Evolutionary conservation across 176 grass and related monocot genomes (phyloP).

Genomic region (Oryza coarctata): DNA sequence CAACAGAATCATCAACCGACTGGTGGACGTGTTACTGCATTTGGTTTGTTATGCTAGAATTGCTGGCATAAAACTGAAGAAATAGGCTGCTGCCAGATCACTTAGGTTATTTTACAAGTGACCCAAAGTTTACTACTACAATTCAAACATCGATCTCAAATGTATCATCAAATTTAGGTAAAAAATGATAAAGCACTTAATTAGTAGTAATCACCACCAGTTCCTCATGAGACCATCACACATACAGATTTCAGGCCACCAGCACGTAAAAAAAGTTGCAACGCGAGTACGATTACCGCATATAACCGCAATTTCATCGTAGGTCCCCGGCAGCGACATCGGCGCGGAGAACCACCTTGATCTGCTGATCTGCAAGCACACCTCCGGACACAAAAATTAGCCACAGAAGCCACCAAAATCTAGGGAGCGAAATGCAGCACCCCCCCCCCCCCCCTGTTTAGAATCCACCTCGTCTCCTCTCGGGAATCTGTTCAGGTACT

Average conservation of each 20-base stretch:
- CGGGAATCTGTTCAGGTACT: constrained; percentile 70
- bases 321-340: constrained; percentile 38
- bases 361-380: constrained; percentile 56
- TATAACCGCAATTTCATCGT: constrained; percentile 71
- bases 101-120: too few species aligned
- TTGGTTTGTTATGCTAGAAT: too few species aligned
- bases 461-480: constrained; percentile 29
- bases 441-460: neutral
- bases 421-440: neutral
- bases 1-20: too few species aligned
- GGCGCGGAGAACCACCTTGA: constrained; percentile 57
- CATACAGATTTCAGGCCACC: neutral
- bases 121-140: too few species aligned
- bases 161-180: too few species aligned
- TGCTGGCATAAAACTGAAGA: too few species aligned
- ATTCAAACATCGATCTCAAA: neutral
- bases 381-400: neutral
- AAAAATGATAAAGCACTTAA: neutral
- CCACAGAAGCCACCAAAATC: neutral
- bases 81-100: too few species aligned
- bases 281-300: constrained; percentile 41
- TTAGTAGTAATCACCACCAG: neutral
- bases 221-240: neutral
- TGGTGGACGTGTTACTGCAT: too few species aligned
- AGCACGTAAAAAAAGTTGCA: neutral